A percentile compares a stretch with the other conserved stretches of the same genome.
These are phyloP conservation scores for Pyrenochaeta sp. DNA, from an alignment of 2,329 filamentous ascomycete species.

Conservation along the genomic window DNA sequence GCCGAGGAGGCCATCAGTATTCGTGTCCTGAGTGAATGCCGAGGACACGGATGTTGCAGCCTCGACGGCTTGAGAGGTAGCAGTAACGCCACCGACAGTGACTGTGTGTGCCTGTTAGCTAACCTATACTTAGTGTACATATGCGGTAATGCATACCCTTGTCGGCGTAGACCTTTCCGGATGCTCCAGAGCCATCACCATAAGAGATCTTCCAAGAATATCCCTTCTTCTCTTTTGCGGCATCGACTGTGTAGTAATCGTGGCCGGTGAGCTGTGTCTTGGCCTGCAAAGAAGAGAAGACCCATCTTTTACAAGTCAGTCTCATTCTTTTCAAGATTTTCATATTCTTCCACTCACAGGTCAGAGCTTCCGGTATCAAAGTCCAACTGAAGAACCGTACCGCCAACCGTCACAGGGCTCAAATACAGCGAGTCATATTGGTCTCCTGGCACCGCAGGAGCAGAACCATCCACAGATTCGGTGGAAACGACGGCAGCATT, in stretches of 20 bases:
- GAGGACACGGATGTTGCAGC: conserved; percentile 66
- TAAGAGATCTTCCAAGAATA: conserved; percentile 68
- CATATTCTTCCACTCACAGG: conserved; percentile 58
- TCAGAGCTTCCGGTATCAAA: conserved; percentile 75
- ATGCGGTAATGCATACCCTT: too few relatives aligned
- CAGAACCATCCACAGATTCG: conserved; percentile 41
- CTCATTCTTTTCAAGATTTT: background rate
- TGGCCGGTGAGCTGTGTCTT: conserved; percentile 61
- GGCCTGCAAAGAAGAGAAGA: conserved; percentile 67
- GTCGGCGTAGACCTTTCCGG: conserved; percentile 71
- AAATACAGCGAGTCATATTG: conserved; percentile 43
- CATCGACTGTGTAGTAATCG: conserved; percentile 62
- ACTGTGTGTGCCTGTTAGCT: too few relatives aligned
- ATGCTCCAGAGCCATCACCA: conserved; percentile 69
- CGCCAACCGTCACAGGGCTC: conserved; percentile 67
- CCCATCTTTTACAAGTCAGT: conserved; percentile 62
- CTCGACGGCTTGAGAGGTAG: conserved; percentile 69
- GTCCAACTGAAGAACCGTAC: conserved; percentile 69
- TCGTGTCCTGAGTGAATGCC: conserved; percentile 58
- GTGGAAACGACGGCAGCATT: conserved; percentile 28
- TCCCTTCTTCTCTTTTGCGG: conserved; percentile 56
- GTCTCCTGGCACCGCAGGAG: conserved; percentile 51
- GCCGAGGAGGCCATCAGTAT: conserved; percentile 68
- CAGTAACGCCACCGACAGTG: conserved; percentile 66
- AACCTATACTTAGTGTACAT: too few relatives aligned